Evolutionary conservation across 352 stramenopile genomes (phyloP), one percentile per base, ranked within the genome.

Genomic region (Phytopythium helicoides): DNA sequence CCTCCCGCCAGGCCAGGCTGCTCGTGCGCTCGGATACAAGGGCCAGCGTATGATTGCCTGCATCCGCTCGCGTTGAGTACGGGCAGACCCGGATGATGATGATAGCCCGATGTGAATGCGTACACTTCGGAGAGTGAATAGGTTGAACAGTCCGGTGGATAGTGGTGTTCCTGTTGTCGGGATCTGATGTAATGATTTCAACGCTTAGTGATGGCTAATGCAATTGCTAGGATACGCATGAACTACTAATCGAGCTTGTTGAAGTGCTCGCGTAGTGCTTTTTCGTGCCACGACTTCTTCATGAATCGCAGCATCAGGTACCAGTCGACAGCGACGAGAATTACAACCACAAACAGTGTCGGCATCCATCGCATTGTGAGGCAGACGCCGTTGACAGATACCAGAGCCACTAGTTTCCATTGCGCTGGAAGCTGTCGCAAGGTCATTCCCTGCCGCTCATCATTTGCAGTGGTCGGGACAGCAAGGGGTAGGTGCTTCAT

Each of bases 11-110:
- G 78, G 78, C 23, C 49, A 64, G 10, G 78, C 76, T 18, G 63
- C 81, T 3, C 71, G 73, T 11, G 42, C 58, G 16, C 54, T 91
- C 12, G 81, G 81, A 33, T 91, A 91, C 70, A 73, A 79, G 49
- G 66, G 62, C 47, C 62, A 76, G 14, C 58, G 76, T 22, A 74
- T 91, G 73, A 70, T 91, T 21, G 81, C 71, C 0, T 72, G 87
- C 23, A 64, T 91, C n/a, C 81, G 81, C 22, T 68, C 61, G 1
- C 61, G 56, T 47, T 69, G 47, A 57, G 44, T n/a, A n/a, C n/a
- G n/a, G n/a, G n/a, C n/a, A n/a, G n/a, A n/a, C n/a, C n/a, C n/a
- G n/a, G n/a, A n/a, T n/a, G n/a, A n/a, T n/a, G n/a, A n/a, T n/a
- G n/a, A n/a, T n/a, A n/a, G n/a, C n/a, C n/a, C n/a, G n/a, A n/a